phyloP scores from a whole-genome alignment of 2,329 filamentous ascomycete species.

The Zopfia rhizophila region DNA sequence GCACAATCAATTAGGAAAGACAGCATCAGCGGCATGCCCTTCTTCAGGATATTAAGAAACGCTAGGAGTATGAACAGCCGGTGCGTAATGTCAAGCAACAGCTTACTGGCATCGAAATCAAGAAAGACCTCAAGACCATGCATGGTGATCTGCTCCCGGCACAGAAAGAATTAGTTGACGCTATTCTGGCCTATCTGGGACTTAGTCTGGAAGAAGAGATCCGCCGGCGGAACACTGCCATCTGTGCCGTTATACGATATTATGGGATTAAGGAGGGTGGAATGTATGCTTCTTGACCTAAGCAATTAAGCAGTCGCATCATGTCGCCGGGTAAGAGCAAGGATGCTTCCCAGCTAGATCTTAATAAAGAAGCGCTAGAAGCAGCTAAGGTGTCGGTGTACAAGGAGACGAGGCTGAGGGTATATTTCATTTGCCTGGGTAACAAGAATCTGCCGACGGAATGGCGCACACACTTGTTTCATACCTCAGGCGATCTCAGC shows the following conservation, averaged over 20 bases:
- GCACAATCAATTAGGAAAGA: background rate
- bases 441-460: constrained; percentile 20
- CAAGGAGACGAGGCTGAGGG: constrained; percentile 24
- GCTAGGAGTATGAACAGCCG: constrained; percentile 2
- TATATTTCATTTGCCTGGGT: constrained; percentile 28
- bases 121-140: too few species aligned
- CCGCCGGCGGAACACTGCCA: constrained; percentile 12
- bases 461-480: constrained; percentile 18
- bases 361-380: constrained; percentile 23
- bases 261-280: constrained; percentile 22
- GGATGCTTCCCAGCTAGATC: constrained; percentile 12
- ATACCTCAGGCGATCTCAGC: constrained; percentile 21
- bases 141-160: background rate
- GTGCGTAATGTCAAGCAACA: constrained; percentile 2
- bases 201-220: constrained; percentile 17
- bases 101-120: too few species aligned
- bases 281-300: constrained; percentile 9
- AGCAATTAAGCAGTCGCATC: constrained; percentile 3
- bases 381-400: constrained; percentile 23
- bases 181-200: constrained; percentile 10
- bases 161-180: constrained; percentile 10
- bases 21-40: too few species aligned
- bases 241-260: constrained; percentile 18
- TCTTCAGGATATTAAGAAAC: too few species aligned
- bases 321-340: constrained; percentile 14